Evolutionary conservation across 805 yeast genomes (phyloP).

Genomic region (Candida ulmi): DNA sequence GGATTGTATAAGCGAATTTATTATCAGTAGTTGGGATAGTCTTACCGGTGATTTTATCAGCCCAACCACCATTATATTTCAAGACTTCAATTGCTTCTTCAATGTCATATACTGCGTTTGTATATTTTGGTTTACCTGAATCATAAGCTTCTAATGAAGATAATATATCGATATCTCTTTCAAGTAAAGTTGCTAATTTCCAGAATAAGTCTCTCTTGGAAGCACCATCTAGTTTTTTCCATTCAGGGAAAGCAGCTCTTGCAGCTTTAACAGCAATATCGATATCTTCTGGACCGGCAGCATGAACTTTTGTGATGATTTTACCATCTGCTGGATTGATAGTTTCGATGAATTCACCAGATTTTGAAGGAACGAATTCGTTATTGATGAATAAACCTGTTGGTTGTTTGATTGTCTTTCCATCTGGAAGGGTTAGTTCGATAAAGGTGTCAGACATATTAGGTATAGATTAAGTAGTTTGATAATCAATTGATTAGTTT

Average conservation of each 20-base stretch:
- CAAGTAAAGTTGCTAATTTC: conserved; percentile 46
- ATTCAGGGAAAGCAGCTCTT: conserved; percentile 41
- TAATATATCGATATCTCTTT: conserved; percentile 41
- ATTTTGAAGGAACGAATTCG: conserved; percentile 54
- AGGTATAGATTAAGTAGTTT: too few species aligned
- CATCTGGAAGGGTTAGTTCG: conserved; percentile 58
- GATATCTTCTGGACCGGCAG: conserved; percentile 47
- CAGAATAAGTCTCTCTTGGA: conserved; percentile 39
- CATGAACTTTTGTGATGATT: conserved; percentile 43
- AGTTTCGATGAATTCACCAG: conserved; percentile 32
- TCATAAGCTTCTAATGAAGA: conserved; percentile 56
- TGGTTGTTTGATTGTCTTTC: conserved; percentile 59
- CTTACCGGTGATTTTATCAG: conserved; percentile 63
- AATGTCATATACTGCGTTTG: conserved; percentile 56
- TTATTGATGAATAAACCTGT: conserved; percentile 73
- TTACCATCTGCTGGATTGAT: conserved; percentile 51
- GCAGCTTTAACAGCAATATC: conserved; percentile 51
- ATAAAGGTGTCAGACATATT: conserved; percentile 3
- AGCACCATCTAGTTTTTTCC: conserved; percentile 43
- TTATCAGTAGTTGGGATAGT: conserved; percentile 54
- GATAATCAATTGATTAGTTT: too few species aligned
- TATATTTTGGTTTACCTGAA: conserved; percentile 49
- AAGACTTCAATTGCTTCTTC: conserved; percentile 49
- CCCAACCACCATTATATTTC: conserved; percentile 70
- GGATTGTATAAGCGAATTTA: conserved; percentile 48